A percentile compares a stretch with the other conserved stretches of the same genome.
These are phyloP conservation scores for Penicillium flavigenum DNA, from an alignment of 495 filamentous ascomycete genomes.

Conservation along the genomic window DNA sequence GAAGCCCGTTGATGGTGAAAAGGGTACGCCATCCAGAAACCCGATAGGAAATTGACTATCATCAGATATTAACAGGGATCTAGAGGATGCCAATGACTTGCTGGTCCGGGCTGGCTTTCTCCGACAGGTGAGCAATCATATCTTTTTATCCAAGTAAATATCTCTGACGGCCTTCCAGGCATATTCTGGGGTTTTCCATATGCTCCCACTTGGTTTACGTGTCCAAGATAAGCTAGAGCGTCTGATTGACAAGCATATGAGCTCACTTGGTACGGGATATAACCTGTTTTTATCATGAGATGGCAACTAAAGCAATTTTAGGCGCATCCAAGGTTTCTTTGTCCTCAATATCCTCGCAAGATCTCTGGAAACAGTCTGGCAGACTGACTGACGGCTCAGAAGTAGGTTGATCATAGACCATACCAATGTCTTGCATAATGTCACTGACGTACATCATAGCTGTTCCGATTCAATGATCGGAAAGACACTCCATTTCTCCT, in stretches of 20 bases:
- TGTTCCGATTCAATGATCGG: constrained; percentile 79
- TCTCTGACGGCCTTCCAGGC: constrained; percentile 49
- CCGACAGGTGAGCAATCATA: constrained; percentile 57
- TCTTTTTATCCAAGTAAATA: neutral
- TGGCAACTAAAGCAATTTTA: constrained; percentile 34
- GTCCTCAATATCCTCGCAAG: constrained; percentile 82
- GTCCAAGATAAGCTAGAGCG: constrained; percentile 86
- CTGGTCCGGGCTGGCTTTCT: constrained; percentile 78
- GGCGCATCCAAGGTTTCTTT: constrained; percentile 85
- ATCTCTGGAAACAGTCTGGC: constrained; percentile 74
- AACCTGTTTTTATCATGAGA: constrained; percentile 6
- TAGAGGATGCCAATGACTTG: constrained; percentile 69
- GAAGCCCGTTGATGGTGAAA: constrained; percentile 49
- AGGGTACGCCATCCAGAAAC: constrained; percentile 21
- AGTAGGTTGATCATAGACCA: constrained; percentile 36
- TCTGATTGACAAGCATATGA: constrained; percentile 89
- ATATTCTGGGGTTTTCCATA: constrained; percentile 87
- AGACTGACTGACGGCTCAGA: constrained; percentile 61
- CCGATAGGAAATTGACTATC: neutral
- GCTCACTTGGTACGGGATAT: constrained; percentile 57
- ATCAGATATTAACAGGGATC: constrained; percentile 17
- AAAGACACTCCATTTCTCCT: constrained; percentile 74
- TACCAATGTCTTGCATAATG: neutral
- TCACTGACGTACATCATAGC: constrained; percentile 40
- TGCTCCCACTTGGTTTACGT: constrained; percentile 83